Percentiles rank a stretch among this genome's conserved stretches.
phyloP scores from a whole-genome alignment of 2,329 filamentous ascomycete species.

The Talaromyces sp. region DNA sequence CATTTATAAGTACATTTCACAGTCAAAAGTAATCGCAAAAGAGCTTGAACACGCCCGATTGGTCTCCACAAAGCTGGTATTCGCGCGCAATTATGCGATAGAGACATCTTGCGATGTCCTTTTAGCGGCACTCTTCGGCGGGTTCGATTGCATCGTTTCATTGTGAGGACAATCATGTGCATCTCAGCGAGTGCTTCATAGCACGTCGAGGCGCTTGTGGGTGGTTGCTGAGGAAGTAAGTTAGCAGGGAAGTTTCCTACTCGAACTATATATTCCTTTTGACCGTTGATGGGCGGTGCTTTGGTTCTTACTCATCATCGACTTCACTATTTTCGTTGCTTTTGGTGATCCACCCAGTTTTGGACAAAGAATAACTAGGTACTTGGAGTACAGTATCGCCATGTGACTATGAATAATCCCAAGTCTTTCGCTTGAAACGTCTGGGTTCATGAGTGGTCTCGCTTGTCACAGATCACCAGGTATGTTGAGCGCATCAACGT shows the following conservation, averaged over 20 bases:
- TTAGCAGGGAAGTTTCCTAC: constrained; percentile 24
- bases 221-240: constrained; percentile 23
- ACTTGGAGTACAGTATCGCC: constrained; percentile 43
- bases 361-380: constrained; percentile 31
- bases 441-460: constrained; percentile 33
- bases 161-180: constrained; percentile 40
- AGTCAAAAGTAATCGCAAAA: constrained; percentile 30
- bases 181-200: constrained; percentile 40
- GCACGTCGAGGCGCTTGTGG: constrained; percentile 36
- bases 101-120: constrained; percentile 23
- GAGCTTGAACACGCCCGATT: constrained; percentile 13
- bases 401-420: constrained; percentile 39
- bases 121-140: constrained; percentile 23
- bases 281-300: constrained; percentile 38
- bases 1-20: constrained; percentile 23
- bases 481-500: constrained; percentile 27
- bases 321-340: constrained; percentile 19
- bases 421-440: constrained; percentile 34
- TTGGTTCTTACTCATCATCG: constrained; percentile 23
- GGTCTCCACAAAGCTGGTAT: too few species aligned
- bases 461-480: constrained; percentile 25
- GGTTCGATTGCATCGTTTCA: constrained; percentile 37
- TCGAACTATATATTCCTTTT: constrained; percentile 40
- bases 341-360: constrained; percentile 40
- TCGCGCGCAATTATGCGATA: constrained; percentile 25